phyloP scores from a whole-genome alignment of 169 alveolate species.

The Cryptosporidium tyzzeri region DNA sequence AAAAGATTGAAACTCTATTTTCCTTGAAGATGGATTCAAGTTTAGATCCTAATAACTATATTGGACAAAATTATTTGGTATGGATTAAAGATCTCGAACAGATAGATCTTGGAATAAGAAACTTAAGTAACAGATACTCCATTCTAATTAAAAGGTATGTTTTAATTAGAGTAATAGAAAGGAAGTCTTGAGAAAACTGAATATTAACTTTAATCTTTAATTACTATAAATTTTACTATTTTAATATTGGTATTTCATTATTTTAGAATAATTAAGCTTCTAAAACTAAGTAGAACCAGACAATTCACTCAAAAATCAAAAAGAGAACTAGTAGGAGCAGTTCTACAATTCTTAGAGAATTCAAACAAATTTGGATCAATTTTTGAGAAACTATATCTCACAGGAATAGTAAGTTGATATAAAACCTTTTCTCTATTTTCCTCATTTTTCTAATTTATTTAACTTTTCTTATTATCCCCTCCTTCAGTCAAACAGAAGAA shows the following conservation, averaged over 20 bases:
- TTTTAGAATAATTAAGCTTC: conserved; percentile 14
- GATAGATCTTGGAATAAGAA: not conserved
- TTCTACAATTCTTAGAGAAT: conserved; percentile 23
- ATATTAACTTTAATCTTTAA: not conserved
- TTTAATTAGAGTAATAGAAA: not conserved
- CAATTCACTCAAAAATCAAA: conserved; percentile 23
- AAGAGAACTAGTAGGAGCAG: conserved; percentile 35
- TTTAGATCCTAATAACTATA: conserved; percentile 31
- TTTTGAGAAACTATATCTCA: not conserved
- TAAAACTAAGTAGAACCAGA: not conserved
- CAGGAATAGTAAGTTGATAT: conserved; percentile 22
- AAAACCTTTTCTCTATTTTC: not conserved
- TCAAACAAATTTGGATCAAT: conserved; percentile 40
- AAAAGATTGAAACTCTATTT: not conserved
- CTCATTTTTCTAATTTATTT: too few species aligned
- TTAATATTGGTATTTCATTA: too few species aligned
- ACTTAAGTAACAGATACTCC: conserved; percentile 15
- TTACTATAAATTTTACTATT: too few species aligned
- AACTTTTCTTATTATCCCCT: not conserved
- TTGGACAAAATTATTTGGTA: conserved; percentile 1
- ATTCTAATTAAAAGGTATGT: conserved; percentile 19
- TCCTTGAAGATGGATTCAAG: not conserved
- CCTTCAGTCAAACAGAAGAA: conserved; percentile 17
- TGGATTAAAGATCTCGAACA: conserved; percentile 24
- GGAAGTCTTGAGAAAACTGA: not conserved